These are phyloP conservation scores for Tricholomella constricta DNA, from an alignment of 768 basidiomycete species.

Conservation along the genomic window DNA sequence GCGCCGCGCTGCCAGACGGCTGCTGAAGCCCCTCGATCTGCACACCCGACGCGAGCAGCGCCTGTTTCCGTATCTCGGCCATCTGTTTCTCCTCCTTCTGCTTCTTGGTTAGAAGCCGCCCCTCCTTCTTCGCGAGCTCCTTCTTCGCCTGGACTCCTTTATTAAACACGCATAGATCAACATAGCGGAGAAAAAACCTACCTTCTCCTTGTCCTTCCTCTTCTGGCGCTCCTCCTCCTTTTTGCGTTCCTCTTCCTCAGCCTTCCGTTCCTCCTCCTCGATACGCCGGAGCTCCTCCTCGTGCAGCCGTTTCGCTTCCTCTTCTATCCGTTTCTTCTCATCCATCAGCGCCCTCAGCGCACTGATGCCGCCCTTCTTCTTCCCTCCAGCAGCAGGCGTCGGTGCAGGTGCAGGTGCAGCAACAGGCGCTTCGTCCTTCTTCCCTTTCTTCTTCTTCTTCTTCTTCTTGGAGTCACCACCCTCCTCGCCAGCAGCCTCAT, in stretches of 20 bases:
- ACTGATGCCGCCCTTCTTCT: slow-evolving; percentile 80
- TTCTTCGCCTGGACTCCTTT: slow-evolving; percentile 73
- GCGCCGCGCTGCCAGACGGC: slow-evolving; percentile 38
- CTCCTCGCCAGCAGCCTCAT: slow-evolving; percentile 52
- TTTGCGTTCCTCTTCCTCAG: slow-evolving; percentile 73
- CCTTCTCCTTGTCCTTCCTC: slow-evolving; percentile 89
- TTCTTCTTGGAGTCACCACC: slow-evolving; percentile 72
- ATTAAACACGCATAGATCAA: slow-evolving; percentile 3
- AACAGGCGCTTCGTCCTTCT: slow-evolving; percentile 55
- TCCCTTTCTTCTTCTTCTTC: slow-evolving; percentile 88
- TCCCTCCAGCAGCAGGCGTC: slow-evolving; percentile 43
- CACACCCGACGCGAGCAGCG: slow-evolving; percentile 85
- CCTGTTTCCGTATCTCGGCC: slow-evolving; percentile 89
- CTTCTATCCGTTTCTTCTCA: slow-evolving; percentile 85
- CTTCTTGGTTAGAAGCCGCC: slow-evolving; percentile 92
- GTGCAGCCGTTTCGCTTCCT: slow-evolving; percentile 68
- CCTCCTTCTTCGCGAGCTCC: slow-evolving; percentile 91
- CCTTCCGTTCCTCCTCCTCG: slow-evolving; percentile 85
- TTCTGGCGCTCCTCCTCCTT: slow-evolving; percentile 85
- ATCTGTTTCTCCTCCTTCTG: slow-evolving; percentile 92
- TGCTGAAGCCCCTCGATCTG: slow-evolving; percentile 89
- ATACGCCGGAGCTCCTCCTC: slow-evolving; percentile 82
- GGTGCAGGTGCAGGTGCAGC: slow-evolving; percentile 38
- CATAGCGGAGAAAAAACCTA: slow-evolving; percentile 26
- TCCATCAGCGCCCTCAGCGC: slow-evolving; percentile 92